Percentiles rank a stretch among this genome's conserved stretches.
Evolutionary conservation across 106 monocot species (phyloP).

Genomic region (Dendrobium officinale): DNA sequence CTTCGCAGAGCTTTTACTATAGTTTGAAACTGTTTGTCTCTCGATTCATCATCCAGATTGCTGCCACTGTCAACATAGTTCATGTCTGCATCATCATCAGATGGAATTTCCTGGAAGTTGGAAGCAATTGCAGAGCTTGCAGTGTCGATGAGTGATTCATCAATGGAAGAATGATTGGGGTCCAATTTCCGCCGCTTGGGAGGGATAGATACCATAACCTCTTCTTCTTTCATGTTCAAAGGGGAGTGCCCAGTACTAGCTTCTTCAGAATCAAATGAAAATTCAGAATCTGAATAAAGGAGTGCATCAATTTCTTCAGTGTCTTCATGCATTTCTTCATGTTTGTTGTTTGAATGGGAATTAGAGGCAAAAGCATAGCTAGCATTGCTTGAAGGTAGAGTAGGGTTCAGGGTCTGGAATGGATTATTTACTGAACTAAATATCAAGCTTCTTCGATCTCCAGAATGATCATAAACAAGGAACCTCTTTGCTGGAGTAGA

Average conservation of each 20-base stretch:
- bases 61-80: slow-evolving; percentile 24
- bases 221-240: background rate
- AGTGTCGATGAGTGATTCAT: slow-evolving; percentile 48
- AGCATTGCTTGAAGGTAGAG: slow-evolving; percentile 13
- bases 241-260: slow-evolving; percentile 50
- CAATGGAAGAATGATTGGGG: slow-evolving; percentile 7
- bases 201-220: slow-evolving; percentile 19
- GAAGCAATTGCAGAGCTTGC: slow-evolving; percentile 41
- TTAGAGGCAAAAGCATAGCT: slow-evolving; percentile 21
- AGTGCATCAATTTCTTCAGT: slow-evolving; percentile 80
- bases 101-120: background rate
- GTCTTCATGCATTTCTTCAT: slow-evolving; percentile 64
- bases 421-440: slow-evolving; percentile 14
- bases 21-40: slow-evolving; percentile 42
- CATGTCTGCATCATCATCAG: slow-evolving; percentile 16
- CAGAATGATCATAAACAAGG: slow-evolving; percentile 34
- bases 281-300: slow-evolving; percentile 66
- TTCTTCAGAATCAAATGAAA: slow-evolving; percentile 38
- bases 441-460: slow-evolving; percentile 22
- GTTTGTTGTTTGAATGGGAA: slow-evolving; percentile 15
- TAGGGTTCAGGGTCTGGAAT: slow-evolving; percentile 10
- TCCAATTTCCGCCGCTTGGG: slow-evolving; percentile 39
- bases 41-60: slow-evolving; percentile 2
- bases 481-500: slow-evolving; percentile 18
- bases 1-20: slow-evolving; percentile 39